Base-by-base conservation (phyloP, 257 asterid species). In the Handroanthus guayacan region DNA sequence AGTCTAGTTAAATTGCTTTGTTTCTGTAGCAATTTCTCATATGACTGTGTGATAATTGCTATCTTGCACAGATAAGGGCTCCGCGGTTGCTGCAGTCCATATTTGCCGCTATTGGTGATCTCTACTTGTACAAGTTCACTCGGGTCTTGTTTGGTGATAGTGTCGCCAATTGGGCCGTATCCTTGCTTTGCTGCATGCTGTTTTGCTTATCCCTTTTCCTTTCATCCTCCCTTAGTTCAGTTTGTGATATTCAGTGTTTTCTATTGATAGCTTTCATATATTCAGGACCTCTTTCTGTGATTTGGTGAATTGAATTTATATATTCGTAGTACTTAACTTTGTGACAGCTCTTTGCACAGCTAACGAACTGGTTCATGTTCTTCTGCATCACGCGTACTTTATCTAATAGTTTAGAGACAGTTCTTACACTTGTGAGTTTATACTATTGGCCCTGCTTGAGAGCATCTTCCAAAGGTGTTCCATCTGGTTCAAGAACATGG, bases 371-470 rank as follows among this genome's bases (percentile, higher is more conserved):
- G 98, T 95, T 95, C 87, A 88, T 91, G 93, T 91, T 93, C 80
- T 95, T 87, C 91, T 95, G 97, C 86, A 87, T 95, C 73, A 86
- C 97, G 13, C 97, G 97, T 51, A 91, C 98, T 39, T 79, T 91
- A 9, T 93, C 98, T 38, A 95, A 95, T 84, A 82, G 94, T 81
- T 78, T 95, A 85, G 99, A 95, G 87, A 90, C 97, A 11, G 88
- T 93, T 81, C 95, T 95, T 62, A 93, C 97, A 9, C 8, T 93
- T 37, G 93, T 90, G 84, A 91, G 97, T 84, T 86, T 95, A 50
- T 93, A 87, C 81, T 84, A 91, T 83, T 95, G 99, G 98, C 97
- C 99, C 71, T 95, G 95, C 84, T 80, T 95, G 87, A 86, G 94
- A 85, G 69, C 38, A 6, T 81, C 89, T 36, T 66, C 86, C 25